A percentile compares a stretch with the other conserved stretches of the same genome.
Conservation (phyloP, 164 flowering plant species). For the Hamamelis virginiana region DNA sequence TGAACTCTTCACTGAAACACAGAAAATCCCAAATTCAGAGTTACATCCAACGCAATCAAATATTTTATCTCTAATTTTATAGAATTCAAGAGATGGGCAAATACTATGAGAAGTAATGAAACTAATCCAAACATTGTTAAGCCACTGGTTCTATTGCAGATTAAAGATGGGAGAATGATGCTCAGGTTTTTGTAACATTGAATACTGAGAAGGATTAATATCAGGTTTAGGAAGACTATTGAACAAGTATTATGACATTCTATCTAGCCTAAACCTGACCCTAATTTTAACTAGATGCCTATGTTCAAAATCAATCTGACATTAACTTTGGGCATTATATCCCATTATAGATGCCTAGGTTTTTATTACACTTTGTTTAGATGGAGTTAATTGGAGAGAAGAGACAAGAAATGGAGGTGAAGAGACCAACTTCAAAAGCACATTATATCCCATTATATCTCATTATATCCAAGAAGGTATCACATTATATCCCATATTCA, state of each 20-base stretch:
- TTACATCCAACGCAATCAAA: background rate
- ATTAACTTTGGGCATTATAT: background rate
- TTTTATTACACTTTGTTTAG: too few relatives aligned
- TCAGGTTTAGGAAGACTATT: too few relatives aligned
- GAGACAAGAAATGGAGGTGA: too few relatives aligned
- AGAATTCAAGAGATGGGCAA: background rate
- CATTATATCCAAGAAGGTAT: too few relatives aligned
- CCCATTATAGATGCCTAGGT: too few relatives aligned
- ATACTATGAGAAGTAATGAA: background rate
- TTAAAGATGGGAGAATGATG: background rate
- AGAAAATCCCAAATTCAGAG: conserved; percentile 10
- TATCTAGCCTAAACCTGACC: background rate
- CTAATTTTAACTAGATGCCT: background rate
- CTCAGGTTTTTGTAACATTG: background rate
- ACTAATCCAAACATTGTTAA: background rate
- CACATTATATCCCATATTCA: too few relatives aligned
- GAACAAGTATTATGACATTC: background rate
- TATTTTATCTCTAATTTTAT: background rate
- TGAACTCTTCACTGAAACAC: conserved; percentile 78
- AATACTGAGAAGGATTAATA: background rate
- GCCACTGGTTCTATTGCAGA: background rate
- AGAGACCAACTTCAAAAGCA: too few relatives aligned
- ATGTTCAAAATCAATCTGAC: background rate
- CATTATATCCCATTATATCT: too few relatives aligned
- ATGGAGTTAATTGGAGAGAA: too few relatives aligned